Percentiles rank a stretch among this genome's conserved stretches.
Conservation (phyloP, 1,284 basidiomycete species). For the Anthracocystis setariae region DNA sequence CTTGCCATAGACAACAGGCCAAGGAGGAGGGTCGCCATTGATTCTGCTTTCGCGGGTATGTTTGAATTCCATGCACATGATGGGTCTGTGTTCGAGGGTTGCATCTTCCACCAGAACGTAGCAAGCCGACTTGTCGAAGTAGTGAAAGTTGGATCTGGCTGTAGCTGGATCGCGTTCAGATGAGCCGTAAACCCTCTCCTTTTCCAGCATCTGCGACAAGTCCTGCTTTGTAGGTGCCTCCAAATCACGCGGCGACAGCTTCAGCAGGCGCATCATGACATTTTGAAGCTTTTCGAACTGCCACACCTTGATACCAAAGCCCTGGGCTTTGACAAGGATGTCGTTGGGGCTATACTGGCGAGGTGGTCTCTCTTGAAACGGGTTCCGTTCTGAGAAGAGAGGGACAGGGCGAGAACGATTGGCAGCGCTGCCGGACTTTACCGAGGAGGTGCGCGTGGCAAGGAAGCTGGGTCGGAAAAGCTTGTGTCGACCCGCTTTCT, state of each 20-base stretch:
- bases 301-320: constrained; percentile 90
- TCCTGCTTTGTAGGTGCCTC: constrained; percentile 38
- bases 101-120: constrained; percentile 93
- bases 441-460: constrained; percentile 23
- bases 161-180: constrained; percentile 90
- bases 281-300: constrained; percentile 70
- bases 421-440: constrained; percentile 17
- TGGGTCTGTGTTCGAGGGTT: constrained; percentile 75
- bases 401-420: constrained; percentile 42
- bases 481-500: constrained; percentile 24
- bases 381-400: constrained; percentile 64
- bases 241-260: constrained; percentile 34
- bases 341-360: constrained; percentile 68
- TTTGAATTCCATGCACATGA: constrained; percentile 72
- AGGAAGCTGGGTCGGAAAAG: constrained; percentile 48
- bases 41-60: constrained; percentile 50
- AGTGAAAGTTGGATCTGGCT: constrained; percentile 85
- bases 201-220: constrained; percentile 77
- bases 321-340: constrained; percentile 79
- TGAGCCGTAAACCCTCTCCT: constrained; percentile 87
- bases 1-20: constrained; percentile 71
- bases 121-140: constrained; percentile 81
- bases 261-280: constrained; percentile 39
- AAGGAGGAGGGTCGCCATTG: constrained; percentile 65
- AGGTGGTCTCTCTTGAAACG: constrained; percentile 67